Conservation (phyloP, 2,329 filamentous ascomycete species). For the Dactylella cylindrospora region DNA sequence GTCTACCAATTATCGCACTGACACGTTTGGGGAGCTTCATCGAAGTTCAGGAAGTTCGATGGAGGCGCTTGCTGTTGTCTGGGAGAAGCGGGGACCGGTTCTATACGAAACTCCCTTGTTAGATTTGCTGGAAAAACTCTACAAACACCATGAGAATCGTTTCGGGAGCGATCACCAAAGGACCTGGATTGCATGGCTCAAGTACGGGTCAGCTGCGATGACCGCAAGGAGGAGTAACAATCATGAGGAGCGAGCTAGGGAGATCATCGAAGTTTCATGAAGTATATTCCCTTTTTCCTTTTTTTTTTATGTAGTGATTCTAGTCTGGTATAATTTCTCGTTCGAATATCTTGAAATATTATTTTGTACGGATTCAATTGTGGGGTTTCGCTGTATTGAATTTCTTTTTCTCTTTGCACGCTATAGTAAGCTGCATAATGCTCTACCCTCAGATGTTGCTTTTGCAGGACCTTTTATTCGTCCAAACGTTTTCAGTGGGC, state of each 20-base stretch:
- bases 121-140: constrained; percentile 31
- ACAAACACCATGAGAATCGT: constrained; percentile 30
- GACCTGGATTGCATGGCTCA: constrained; percentile 39
- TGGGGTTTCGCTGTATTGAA: no score
- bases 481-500: no score
- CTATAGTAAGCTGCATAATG: no score
- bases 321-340: no score
- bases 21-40: constrained; percentile 38
- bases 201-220: constrained; percentile 34
- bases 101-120: constrained; percentile 30
- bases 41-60: constrained; percentile 32
- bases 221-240: constrained; percentile 9
- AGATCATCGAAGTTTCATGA: constrained; percentile 12
- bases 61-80: constrained; percentile 29
- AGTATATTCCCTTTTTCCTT: no score
- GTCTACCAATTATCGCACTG: constrained; percentile 25
- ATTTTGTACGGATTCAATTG: no score
- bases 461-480: no score
- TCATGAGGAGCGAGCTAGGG: constrained; percentile 11
- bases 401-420: no score
- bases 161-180: constrained; percentile 33
- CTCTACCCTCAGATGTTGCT: no score
- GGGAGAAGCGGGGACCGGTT: constrained; percentile 21
- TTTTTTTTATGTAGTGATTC: no score
- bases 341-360: no score